Conservation (phyloP, 2,329 filamentous ascomycete species). For the Drechslera avenae region DNA sequence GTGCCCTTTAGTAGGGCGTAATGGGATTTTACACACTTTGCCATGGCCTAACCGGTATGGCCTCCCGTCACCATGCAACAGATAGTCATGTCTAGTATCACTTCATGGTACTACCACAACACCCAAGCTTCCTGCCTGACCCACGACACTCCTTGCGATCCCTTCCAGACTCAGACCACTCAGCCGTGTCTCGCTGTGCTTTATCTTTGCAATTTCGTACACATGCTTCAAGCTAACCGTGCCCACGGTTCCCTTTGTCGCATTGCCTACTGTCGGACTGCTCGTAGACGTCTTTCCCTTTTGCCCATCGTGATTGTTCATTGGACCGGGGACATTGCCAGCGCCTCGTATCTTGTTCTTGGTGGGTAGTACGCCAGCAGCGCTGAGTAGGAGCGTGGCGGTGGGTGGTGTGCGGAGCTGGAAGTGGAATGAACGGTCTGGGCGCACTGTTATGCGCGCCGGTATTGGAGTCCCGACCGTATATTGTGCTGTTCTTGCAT, state of each 20-base stretch:
- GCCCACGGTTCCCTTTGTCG: constrained; percentile 79
- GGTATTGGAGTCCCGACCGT: constrained; percentile 83
- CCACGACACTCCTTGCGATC: constrained; percentile 72
- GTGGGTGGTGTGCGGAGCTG: constrained; percentile 94
- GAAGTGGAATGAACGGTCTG: constrained; percentile 91
- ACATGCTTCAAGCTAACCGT: constrained; percentile 91
- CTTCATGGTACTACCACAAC: constrained; percentile 55
- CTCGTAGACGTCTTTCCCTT: constrained; percentile 44
- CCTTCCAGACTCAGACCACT: constrained; percentile 82
- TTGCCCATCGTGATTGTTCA: constrained; percentile 47
- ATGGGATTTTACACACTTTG: not conserved
- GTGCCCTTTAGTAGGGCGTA: too few species aligned
- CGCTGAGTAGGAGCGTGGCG: constrained; percentile 83
- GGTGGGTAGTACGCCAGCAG: constrained; percentile 74
- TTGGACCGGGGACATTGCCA: constrained; percentile 56
- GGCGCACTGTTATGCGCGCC: constrained; percentile 86
- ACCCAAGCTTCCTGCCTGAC: constrained; percentile 57
- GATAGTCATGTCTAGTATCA: not conserved
- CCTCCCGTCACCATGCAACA: not conserved
- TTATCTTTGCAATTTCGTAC: constrained; percentile 97
- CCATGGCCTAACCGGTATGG: not conserved
- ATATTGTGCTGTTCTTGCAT: constrained; percentile 88
- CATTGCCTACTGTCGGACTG: constrained; percentile 55
- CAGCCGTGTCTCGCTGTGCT: constrained; percentile 61
- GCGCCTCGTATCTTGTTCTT: constrained; percentile 80